Evolutionary conservation across 768 basidiomycete species (phyloP), one percentile per base, ranked within the genome.

Genomic region (Lyophyllum atratum): DNA sequence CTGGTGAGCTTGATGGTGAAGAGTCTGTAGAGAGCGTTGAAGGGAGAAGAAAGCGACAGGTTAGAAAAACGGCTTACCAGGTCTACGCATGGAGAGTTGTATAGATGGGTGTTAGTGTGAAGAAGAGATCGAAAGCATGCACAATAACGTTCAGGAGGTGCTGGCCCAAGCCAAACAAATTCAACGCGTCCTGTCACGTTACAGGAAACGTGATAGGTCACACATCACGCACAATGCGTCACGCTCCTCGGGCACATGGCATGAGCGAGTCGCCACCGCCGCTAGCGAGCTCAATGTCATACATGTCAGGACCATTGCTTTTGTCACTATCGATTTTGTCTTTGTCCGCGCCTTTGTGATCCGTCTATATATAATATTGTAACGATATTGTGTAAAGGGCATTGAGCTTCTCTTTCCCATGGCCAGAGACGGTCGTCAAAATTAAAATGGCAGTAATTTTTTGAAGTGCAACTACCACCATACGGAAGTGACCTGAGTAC

Each of bases 1-100:
- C 65, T n/a, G 81, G 82, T 5, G 80, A 82, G 40, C 64, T 67
- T 55, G 72, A 68, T 10, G 75, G 72, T 50, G 69, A 72, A n/a
- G 59, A 63, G 45, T 52, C 58, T 64, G 37, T n/a, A 54, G 40
- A 55, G 5, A 55, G 37, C 22, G 10, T 14, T 29, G 19, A 21
- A 1, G 7, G 4, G 43, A 19, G 14, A 5, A 6, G n/a, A 3
- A 25, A n/a, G n/a, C n/a, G n/a, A 1, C 4, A n/a, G 1, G n/a
- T 12, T 15, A n/a, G 2, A 8, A 11, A 1, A 31, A 28, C 26
- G 4, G 11, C 51, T 54, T 50, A 59, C 61, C 52, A 42, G 55
- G 47, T 29, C 39, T 56, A 26, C 49, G 55, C 37, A 55, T n/a
- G n/a, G n/a, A n/a, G n/a, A n/a, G n/a, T n/a, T n/a, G n/a, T 56